A percentile compares a stretch with the other conserved stretches of the same genome.
Evolutionary conservation across 495 filamentous ascomycete genomes (phyloP).

Genomic region (Hypoxylon fragiforme): DNA sequence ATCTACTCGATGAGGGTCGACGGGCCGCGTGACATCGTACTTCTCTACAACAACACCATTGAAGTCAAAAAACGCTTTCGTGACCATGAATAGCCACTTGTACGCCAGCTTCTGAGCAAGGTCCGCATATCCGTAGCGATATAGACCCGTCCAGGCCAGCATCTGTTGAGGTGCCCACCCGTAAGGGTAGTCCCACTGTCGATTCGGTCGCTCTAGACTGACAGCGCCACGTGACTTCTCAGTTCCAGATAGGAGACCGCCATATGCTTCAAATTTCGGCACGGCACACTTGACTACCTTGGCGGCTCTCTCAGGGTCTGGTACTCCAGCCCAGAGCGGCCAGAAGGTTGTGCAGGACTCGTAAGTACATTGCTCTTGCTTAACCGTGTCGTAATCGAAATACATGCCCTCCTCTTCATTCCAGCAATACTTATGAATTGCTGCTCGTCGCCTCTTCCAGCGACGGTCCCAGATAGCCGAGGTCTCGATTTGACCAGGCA

Average conservation of each 20-base stretch:
- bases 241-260: conserved; percentile 88
- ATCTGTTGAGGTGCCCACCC: conserved; percentile 99
- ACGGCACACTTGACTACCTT: conserved; percentile 74
- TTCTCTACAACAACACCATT: conserved; percentile 98
- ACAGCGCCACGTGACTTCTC: conserved; percentile 80
- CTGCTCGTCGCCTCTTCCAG: conserved; percentile 73
- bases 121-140: conserved; percentile 86
- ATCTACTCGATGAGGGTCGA: conserved; percentile 88
- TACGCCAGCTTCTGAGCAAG: conserved; percentile 88
- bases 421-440: conserved; percentile 90
- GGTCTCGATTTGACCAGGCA: conserved; percentile 66
- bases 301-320: conserved; percentile 76
- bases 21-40: conserved; percentile 89
- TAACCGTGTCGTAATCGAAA: conserved; percentile 91
- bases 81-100: conserved; percentile 97
- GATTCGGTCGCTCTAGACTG: conserved; percentile 80
- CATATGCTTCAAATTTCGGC: conserved; percentile 82
- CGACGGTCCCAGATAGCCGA: conserved; percentile 88
- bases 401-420: conserved; percentile 88
- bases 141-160: conserved; percentile 89
- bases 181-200: conserved; percentile 98
- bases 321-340: conserved; percentile 92
- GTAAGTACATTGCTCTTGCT: conserved; percentile 73
- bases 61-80: conserved; percentile 94
- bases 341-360: conserved; percentile 93